Conservation (phyloP, 345 rosid genomes). For the Populus tremula region DNA sequence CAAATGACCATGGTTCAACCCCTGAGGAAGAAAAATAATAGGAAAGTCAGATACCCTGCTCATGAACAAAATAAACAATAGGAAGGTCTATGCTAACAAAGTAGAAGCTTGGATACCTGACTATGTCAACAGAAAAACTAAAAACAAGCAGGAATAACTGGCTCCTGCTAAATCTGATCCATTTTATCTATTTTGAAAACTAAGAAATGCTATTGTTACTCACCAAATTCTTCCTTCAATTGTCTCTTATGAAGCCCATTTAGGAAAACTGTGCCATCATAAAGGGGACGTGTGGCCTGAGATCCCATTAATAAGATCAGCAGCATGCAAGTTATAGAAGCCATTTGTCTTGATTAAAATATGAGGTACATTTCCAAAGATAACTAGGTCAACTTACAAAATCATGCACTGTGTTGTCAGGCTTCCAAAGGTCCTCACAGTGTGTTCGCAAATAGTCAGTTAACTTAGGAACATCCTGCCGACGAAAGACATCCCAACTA, state of each 20-base stretch:
- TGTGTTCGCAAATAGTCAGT: constrained; percentile 47
- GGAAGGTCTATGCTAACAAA: background rate
- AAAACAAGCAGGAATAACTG: background rate
- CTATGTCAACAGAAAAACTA: background rate
- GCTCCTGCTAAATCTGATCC: background rate
- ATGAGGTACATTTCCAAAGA: constrained; percentile 4
- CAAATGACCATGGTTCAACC: constrained; percentile 90
- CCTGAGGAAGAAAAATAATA: constrained; percentile 43
- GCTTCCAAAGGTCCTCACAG: constrained; percentile 41
- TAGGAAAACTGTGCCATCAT: constrained; percentile 60
- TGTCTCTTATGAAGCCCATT: constrained; percentile 53
- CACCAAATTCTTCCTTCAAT: constrained; percentile 82
- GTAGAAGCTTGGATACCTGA: background rate
- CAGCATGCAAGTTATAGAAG: constrained; percentile 12
- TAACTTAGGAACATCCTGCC: constrained; percentile 76
- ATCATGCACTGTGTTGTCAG: constrained; percentile 27
- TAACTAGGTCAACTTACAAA: constrained; percentile 45
- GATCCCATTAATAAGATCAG: constrained; percentile 25
- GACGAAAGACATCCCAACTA: constrained; percentile 79
- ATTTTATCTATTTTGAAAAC: background rate
- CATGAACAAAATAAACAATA: background rate
- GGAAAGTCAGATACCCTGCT: background rate
- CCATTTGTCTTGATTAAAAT: constrained; percentile 7
- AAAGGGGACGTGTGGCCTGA: constrained; percentile 61
- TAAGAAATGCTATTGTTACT: constrained; percentile 15